These are phyloP conservation scores for Rhododendron ferrugineum DNA, from an alignment of 148 eudicot genomes.

Conservation along the genomic window DNA sequence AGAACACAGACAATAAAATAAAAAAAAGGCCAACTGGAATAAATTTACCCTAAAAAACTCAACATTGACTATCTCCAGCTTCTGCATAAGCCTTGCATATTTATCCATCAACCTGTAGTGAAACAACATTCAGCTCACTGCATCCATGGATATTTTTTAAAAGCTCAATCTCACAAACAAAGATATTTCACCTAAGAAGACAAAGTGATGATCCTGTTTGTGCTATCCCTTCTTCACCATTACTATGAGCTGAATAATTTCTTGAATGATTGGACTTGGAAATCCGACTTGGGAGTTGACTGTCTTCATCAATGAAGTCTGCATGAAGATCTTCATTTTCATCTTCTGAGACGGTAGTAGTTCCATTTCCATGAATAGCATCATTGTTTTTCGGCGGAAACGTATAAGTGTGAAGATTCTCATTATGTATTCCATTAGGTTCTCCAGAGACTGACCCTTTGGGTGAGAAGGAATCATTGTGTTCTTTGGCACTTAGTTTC, in stretches of 20 bases:
- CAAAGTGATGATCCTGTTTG: slow-evolving; percentile 96
- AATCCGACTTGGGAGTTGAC: slow-evolving; percentile 90
- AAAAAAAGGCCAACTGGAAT: not conserved
- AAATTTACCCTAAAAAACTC: slow-evolving; percentile 74
- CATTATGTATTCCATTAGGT: slow-evolving; percentile 20
- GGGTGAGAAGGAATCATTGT: slow-evolving; percentile 35
- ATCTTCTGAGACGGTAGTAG: slow-evolving; percentile 50
- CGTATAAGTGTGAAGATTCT: slow-evolving; percentile 16
- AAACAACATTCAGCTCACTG: slow-evolving; percentile 23
- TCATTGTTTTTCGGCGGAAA: slow-evolving; percentile 24
- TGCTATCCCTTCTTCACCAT: slow-evolving; percentile 53
- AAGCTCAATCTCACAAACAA: slow-evolving; percentile 6
- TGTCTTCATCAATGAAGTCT: slow-evolving; percentile 97
- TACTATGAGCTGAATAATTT: slow-evolving; percentile 47
- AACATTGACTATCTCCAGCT: slow-evolving; percentile 72
- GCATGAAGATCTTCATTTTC: slow-evolving; percentile 99
- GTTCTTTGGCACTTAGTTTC: slow-evolving; percentile 40
- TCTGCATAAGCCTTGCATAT: slow-evolving; percentile 96
- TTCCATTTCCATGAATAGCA: slow-evolving; percentile 40
- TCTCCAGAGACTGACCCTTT: slow-evolving; percentile 39
- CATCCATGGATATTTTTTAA: slow-evolving; percentile 3
- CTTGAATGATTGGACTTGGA: slow-evolving; percentile 42
- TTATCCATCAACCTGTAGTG: slow-evolving; percentile 82
- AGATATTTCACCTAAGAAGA: slow-evolving; percentile 62
- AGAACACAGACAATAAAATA: not conserved